These are phyloP conservation scores for Aspergillus sojae DNA, from an alignment of 2,329 filamentous ascomycete species.

Conservation along the genomic window DNA sequence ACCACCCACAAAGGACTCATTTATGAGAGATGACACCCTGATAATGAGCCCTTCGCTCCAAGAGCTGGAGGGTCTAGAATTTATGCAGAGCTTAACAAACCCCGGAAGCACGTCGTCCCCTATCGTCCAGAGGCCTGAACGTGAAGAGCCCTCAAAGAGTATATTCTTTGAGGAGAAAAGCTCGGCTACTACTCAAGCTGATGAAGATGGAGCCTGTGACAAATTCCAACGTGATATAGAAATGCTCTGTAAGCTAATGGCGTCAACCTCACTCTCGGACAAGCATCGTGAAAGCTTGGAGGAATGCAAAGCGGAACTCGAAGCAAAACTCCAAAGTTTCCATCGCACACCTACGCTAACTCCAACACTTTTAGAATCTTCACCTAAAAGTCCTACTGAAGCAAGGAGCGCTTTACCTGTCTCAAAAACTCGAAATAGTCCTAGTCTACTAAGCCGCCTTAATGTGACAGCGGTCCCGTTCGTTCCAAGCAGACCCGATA, in stretches of 20 bases:
- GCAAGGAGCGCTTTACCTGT: not conserved
- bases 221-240: conserved; percentile 21
- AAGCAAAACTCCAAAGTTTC: conserved; percentile 12
- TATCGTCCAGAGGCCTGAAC: not conserved
- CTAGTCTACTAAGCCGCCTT: not conserved
- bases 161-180: not conserved
- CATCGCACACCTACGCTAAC: not conserved
- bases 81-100: conserved; percentile 8
- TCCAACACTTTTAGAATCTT: not conserved
- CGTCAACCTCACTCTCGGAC: conserved; percentile 14
- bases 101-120: not conserved
- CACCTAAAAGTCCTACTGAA: not conserved
- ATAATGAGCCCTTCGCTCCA: conserved; percentile 19
- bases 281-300: conserved; percentile 14
- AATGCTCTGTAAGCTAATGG: conserved; percentile 24
- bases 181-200: not conserved
- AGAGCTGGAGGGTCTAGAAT: conserved; percentile 27
- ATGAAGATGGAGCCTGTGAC: not conserved
- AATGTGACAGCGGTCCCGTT: not conserved
- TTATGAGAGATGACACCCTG: not conserved
- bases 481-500: not conserved
- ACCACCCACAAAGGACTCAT: conserved; percentile 9
- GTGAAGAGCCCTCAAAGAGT: not conserved
- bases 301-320: conserved; percentile 21
- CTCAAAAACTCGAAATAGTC: not conserved